phyloP scores from a whole-genome alignment of 73 alveolate genomes.

The Symbiodinium natans region DNA sequence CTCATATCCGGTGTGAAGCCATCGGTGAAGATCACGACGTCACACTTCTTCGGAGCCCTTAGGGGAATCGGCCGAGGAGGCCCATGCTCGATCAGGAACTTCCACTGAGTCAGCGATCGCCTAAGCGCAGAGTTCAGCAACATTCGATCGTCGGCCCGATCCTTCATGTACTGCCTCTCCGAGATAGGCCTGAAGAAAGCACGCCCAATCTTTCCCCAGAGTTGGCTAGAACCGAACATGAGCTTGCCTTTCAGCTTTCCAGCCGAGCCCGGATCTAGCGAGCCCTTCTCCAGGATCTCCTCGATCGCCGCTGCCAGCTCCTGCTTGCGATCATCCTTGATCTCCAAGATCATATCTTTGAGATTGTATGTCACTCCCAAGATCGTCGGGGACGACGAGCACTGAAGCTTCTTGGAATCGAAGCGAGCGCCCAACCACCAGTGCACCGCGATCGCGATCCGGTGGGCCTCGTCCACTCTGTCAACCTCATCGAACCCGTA shows the following conservation, averaged over 20 bases:
- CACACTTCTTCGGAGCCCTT: not conserved
- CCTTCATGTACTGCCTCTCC: conserved; percentile 14
- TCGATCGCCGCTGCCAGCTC: not conserved
- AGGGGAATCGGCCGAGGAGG: not conserved
- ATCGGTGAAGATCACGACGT: conserved; percentile 12
- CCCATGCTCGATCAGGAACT: not conserved
- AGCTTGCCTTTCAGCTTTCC: not conserved
- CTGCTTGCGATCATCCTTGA: not conserved
- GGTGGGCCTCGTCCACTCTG: not conserved
- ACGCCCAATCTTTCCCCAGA: conserved; percentile 45
- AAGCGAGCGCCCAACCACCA: not conserved
- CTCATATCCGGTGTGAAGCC: conserved; percentile 18
- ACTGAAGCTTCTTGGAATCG: not conserved
- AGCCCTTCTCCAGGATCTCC: not conserved
- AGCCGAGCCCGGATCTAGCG: conserved; percentile 39
- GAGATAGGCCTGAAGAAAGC: conserved; percentile 23
- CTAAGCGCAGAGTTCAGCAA: not conserved
- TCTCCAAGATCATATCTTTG: not conserved
- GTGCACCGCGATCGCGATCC: not conserved
- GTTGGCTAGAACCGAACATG: conserved; percentile 32
- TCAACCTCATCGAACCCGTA: conserved; percentile 5
- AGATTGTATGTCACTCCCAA: not conserved
- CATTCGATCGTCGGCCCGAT: not conserved
- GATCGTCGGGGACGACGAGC: not conserved
- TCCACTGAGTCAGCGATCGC: not conserved